Base-by-base conservation (phyloP, 106 monocot species). In the Agapanthus africanus region DNA sequence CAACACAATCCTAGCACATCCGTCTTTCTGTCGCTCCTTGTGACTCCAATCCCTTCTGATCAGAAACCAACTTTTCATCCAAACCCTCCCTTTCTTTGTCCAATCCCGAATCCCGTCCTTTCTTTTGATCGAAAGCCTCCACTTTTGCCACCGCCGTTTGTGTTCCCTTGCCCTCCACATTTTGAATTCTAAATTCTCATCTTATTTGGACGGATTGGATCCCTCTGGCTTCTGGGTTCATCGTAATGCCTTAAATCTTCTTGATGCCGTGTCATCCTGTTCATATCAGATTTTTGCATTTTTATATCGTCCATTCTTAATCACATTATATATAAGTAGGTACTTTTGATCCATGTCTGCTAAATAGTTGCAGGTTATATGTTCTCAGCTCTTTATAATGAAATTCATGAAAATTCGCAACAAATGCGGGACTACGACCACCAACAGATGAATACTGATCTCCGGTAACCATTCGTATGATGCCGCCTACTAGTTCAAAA, bases 21-120 rank as follows among this genome's bases (percentile, higher is more conserved):
- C 34, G 61, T 71, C 18, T 69, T 79, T 64, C 85, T 79, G 73
- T 72, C 83, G 38, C 91, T 81, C 64, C 90, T 81, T 78, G 65
- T 71, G 34, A 35, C 60, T 18, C 82, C 77, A 2, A n/a, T 36
- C 35, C 30, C 70, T 67, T 49, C 32, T 31, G 1, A 28, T 34
- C 33, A 22, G 26, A 38, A n/a, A 26, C 5, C 21, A 57, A 8
- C 42, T 54, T 36, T 71, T 56, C 35, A 59, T 93, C 47, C 84
- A 89, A 59, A 91, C 91, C 7, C 82, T 97, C 11, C 91, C 91
- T 21, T 54, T 61, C 21, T 13, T 72, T 30, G 28, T 80, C 68
- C 95, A 97, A 71, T 84, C 82, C n/a, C 81, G 86, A 71, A 71
- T 91, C 50, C 84, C 91, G 39, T 97, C 91, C 33, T 86, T 97